phyloP scores from a whole-genome alignment of 768 basidiomycete species.

The Suillus bovinus region DNA sequence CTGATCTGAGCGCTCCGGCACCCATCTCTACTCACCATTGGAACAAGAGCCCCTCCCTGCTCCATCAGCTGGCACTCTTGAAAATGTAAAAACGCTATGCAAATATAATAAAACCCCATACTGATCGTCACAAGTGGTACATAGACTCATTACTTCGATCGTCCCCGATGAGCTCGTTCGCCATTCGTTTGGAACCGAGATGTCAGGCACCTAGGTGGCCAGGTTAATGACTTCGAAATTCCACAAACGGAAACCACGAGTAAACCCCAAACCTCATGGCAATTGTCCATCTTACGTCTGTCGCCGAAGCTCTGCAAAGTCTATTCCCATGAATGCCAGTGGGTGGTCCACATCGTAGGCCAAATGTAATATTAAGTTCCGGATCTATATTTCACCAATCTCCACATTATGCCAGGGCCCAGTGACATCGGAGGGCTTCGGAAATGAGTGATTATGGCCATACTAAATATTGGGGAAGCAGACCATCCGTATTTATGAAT shows the following conservation, averaged over 20 bases:
- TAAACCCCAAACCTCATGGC: neutral
- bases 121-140: neutral
- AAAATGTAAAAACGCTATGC: neutral
- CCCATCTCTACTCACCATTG: neutral
- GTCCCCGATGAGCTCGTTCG: neutral
- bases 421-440: neutral
- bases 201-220: neutral
- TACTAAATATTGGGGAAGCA: neutral
- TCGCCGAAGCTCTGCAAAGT: neutral
- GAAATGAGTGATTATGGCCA: neutral
- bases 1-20: neutral
- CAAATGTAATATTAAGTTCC: neutral
- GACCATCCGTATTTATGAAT: neutral
- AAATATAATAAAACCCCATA: neutral
- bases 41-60: neutral
- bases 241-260: neutral
- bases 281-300: neutral
- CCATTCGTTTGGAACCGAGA: too few relatives aligned
- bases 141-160: neutral
- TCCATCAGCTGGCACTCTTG: neutral
- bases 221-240: neutral
- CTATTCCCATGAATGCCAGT: neutral
- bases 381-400: neutral
- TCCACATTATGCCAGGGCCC: neutral
- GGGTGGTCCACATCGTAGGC: neutral